Conservation (phyloP, 139 green algal species). For the Nannochloris sp. region DNA sequence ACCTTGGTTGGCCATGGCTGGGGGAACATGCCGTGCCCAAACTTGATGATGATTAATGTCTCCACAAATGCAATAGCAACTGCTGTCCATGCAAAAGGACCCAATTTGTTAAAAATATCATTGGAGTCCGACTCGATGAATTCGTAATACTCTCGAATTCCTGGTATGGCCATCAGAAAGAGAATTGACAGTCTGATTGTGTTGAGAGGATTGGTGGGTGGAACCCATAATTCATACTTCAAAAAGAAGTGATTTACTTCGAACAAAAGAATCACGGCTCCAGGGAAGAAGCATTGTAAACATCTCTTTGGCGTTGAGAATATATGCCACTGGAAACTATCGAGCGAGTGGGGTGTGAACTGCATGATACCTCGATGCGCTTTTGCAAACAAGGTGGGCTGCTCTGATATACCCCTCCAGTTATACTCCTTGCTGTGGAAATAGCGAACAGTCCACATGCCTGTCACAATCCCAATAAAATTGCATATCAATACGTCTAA, state of each 20-base stretch:
- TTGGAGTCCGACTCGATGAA: slow-evolving; percentile 54
- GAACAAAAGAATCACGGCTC: slow-evolving; percentile 24
- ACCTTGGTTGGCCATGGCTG: slow-evolving; percentile 45
- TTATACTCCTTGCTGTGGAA: slow-evolving; percentile 52
- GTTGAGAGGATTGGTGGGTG: slow-evolving; percentile 72
- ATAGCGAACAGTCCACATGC: slow-evolving; percentile 57
- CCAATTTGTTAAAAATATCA: slow-evolving; percentile 58
- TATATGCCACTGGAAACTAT: slow-evolving; percentile 52
- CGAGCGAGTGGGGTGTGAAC: slow-evolving; percentile 69
- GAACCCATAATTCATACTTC: slow-evolving; percentile 86
- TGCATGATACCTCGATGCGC: slow-evolving; percentile 49
- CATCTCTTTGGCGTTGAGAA: slow-evolving; percentile 46
- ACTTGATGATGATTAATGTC: slow-evolving; percentile 71
- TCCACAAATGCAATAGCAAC: slow-evolving; percentile 49
- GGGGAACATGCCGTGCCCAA: slow-evolving; percentile 54
- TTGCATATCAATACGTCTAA: slow-evolving; percentile 87
- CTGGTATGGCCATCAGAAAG: slow-evolving; percentile 49
- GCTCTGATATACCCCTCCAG: slow-evolving; percentile 55
- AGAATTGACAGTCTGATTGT: slow-evolving; percentile 57
- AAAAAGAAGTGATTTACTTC: slow-evolving; percentile 93
- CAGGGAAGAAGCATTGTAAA: slow-evolving; percentile 33
- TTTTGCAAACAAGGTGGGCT: slow-evolving; percentile 47
- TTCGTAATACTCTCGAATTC: slow-evolving; percentile 68
- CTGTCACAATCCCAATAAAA: slow-evolving; percentile 48
- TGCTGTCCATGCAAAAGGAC: slow-evolving; percentile 72